Evolutionary conservation across 2,329 filamentous ascomycete species (phyloP).

Genomic region (Chaetomiaceae sp.): DNA sequence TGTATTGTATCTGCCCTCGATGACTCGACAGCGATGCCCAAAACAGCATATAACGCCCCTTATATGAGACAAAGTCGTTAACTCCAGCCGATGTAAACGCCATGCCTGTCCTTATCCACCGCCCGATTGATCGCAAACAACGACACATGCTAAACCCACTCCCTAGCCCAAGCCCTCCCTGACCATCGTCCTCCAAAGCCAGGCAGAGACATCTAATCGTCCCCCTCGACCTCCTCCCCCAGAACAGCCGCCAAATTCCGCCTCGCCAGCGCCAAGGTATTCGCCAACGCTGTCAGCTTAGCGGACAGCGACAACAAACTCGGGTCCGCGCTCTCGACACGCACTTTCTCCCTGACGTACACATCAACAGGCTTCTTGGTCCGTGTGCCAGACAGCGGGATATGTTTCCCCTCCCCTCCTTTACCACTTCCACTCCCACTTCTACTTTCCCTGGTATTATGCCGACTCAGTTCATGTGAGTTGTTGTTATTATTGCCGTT

Average conservation of each 20-base stretch:
- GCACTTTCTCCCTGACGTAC: slow-evolving; percentile 81
- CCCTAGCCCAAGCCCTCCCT: neutral
- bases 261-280: slow-evolving; percentile 65
- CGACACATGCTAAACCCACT: neutral
- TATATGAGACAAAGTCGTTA: slow-evolving; percentile 18
- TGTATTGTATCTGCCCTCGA: neutral
- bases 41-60: slow-evolving; percentile 23
- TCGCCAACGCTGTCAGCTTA: slow-evolving; percentile 73
- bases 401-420: too few species aligned
- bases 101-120: too few species aligned
- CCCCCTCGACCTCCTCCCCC: slow-evolving; percentile 42
- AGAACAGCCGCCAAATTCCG: slow-evolving; percentile 74
- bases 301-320: slow-evolving; percentile 77
- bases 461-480: too few species aligned
- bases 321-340: slow-evolving; percentile 85
- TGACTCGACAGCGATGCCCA: slow-evolving; percentile 2
- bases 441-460: too few species aligned
- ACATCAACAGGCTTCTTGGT: slow-evolving; percentile 56
- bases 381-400: slow-evolving; percentile 13
- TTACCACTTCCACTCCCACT: too few species aligned
- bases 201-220: slow-evolving; percentile 29
- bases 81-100: slow-evolving; percentile 24
- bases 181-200: neutral
- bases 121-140: neutral
- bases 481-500: slow-evolving; percentile 12